Evolutionary conservation across 495 filamentous ascomycete genomes (phyloP).

Genomic region (Trichoderma gamsii): DNA sequence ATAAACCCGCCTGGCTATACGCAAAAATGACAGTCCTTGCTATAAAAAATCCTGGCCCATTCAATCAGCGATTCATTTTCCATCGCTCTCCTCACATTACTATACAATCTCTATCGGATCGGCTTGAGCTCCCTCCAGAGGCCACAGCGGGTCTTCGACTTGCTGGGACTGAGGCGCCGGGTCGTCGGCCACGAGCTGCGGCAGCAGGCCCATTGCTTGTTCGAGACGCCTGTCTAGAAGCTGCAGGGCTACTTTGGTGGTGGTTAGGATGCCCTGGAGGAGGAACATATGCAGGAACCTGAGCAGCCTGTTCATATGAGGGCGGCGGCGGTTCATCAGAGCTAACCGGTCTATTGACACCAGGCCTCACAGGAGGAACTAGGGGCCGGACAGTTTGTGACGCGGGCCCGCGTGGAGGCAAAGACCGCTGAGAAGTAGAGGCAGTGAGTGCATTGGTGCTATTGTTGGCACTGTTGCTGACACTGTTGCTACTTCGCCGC

Average conservation of each 20-base stretch:
- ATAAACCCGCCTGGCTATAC: background rate
- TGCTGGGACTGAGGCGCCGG: background rate
- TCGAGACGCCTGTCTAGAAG: constrained; percentile 14
- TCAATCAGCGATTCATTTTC: background rate
- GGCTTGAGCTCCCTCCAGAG: background rate
- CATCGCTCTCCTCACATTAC: constrained; percentile 26
- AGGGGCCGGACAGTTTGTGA: constrained; percentile 40
- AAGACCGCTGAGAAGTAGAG: constrained; percentile 9
- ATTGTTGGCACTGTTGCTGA: background rate
- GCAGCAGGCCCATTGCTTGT: constrained; percentile 10
- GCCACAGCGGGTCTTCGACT: background rate
- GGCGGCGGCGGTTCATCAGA: constrained; percentile 61
- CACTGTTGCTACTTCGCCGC: constrained; percentile 25
- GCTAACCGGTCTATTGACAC: constrained; percentile 33
- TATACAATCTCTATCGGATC: constrained; percentile 28
- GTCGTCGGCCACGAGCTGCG: background rate
- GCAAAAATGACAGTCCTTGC: background rate
- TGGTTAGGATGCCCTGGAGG: constrained; percentile 53
- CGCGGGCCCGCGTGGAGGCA: constrained; percentile 3
- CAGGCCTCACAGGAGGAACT: constrained; percentile 31
- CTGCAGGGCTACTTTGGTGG: constrained; percentile 36
- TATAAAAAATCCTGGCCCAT: background rate
- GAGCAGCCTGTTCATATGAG: constrained; percentile 74
- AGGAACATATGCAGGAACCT: constrained; percentile 56
- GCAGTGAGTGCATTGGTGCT: constrained; percentile 2